Evolutionary conservation across 2,329 filamentous ascomycete genomes (phyloP), one percentile per base, ranked within the genome.

Genomic region (Aspergillus persii): DNA sequence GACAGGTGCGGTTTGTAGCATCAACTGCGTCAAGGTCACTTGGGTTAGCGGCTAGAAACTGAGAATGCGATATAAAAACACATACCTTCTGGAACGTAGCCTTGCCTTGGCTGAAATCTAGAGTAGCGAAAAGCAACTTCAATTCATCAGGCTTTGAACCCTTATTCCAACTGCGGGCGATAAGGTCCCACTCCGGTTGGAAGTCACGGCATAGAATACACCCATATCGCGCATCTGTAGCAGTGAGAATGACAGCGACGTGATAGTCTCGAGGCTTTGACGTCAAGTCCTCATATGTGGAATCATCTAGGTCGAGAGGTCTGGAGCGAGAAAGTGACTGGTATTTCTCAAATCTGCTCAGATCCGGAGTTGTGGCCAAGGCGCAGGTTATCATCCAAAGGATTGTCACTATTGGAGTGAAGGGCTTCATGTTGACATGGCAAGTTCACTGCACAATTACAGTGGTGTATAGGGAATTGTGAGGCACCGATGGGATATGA

Each of bases 1-100:
- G 44, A 98, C 89, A 1, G 95, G 95, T 6, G 95, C 95, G 50
- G 94, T 97, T 87, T 96, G 91, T 47, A 99, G 87, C 77, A 90
- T 88, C 67, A 98, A 85, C 94, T 98, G 65, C 59, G 46, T 41
- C 41, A 29, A 12, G 23, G 48, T 65, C 62, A 63, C 66, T 33
- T 54, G 15, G 15, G 23, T 36, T 47, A n/a, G 36, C n/a, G 15
- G 36, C 36, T n/a, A n/a, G 12, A 12, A 41, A n/a, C 36, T 5
- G 36, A 41, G 36, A 3, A 12, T 15, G 15, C 36, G n/a, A n/a
- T 23, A 5, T 41, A 6, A 41, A 36, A n/a, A 5, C 12, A 69
- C 82, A 65, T 82, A 97, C 93, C 78, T 90, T 90, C 79, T 96
- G 86, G 70, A 99, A 99, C 2, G 89, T 89, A 18, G 86, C 84